Conservation (phyloP, 495 filamentous ascomycete genomes). For the Annulohypoxylon bovei region DNA sequence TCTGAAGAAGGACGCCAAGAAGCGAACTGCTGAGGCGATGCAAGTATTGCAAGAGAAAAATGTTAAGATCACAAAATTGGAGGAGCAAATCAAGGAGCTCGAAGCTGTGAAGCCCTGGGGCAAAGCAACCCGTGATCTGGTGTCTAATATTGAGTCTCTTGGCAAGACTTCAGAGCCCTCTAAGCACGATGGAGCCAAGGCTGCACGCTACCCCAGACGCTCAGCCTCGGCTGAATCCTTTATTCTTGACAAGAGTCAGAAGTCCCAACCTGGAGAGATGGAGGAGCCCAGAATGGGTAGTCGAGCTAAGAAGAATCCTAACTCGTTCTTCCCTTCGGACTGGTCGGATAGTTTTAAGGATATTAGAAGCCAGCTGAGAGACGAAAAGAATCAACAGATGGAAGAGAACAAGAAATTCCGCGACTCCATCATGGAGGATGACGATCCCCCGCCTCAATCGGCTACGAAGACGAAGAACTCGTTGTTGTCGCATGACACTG, state of each 20-base stretch:
- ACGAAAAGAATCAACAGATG: slow-evolving; percentile 38
- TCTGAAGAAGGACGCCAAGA: slow-evolving; percentile 69
- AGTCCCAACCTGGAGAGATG: slow-evolving; percentile 25
- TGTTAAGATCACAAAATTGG: slow-evolving; percentile 67
- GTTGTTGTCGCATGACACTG: slow-evolving; percentile 7
- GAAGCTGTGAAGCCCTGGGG: slow-evolving; percentile 24
- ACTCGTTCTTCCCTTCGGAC: slow-evolving; percentile 20
- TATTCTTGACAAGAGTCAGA: slow-evolving; percentile 38
- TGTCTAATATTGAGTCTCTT: slow-evolving; percentile 40
- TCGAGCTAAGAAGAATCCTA: not conserved
- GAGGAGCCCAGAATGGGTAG: not conserved
- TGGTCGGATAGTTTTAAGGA: slow-evolving; percentile 36
- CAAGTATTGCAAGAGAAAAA: slow-evolving; percentile 71
- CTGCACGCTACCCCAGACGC: slow-evolving; percentile 23
- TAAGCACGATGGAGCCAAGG: slow-evolving; percentile 25
- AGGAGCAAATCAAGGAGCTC: slow-evolving; percentile 28
- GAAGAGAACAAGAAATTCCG: slow-evolving; percentile 42
- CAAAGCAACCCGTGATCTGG: slow-evolving; percentile 37
- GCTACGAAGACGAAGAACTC: not conserved
- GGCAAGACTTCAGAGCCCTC: slow-evolving; percentile 38
- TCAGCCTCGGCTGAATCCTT: slow-evolving; percentile 39
- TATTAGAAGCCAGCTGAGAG: slow-evolving; percentile 27
- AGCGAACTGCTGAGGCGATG: slow-evolving; percentile 61
- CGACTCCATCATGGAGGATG: slow-evolving; percentile 22
- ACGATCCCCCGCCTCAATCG: slow-evolving; percentile 8